Evolutionary conservation across 2,329 filamentous ascomycete genomes (phyloP).

Genomic region (Nothophoma quercina): DNA sequence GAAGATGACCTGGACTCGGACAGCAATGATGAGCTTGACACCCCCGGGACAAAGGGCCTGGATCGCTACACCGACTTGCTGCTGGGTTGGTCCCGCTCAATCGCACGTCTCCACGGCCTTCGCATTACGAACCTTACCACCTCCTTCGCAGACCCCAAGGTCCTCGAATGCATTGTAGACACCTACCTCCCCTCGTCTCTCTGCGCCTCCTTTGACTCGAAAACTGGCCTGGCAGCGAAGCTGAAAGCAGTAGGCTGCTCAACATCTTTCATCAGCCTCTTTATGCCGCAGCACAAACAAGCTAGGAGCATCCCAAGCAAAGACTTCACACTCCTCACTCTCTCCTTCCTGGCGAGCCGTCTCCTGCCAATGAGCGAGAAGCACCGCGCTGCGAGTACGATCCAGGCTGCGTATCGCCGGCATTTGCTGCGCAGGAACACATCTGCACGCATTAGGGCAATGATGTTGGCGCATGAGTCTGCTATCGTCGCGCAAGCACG

Average conservation of each 20-base stretch:
- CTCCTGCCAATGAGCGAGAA: conserved; percentile 60
- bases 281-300: conserved; percentile 38
- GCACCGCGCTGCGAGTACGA: conserved; percentile 59
- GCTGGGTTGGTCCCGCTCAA: conserved; percentile 62
- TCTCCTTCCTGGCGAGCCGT: conserved; percentile 67
- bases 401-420: conserved; percentile 62
- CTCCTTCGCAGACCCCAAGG: conserved; percentile 62
- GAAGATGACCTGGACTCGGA: conserved; percentile 46
- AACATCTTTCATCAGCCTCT: conserved; percentile 55
- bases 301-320: conserved; percentile 57
- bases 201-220: conserved; percentile 5
- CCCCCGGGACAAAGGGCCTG: conserved; percentile 34
- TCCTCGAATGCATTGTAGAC: conserved; percentile 64
- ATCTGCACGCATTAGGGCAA: conserved; percentile 46
- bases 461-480: conserved; percentile 57
- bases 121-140: conserved; percentile 64
- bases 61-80: conserved; percentile 55
- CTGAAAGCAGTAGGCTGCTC: conserved; percentile 54
- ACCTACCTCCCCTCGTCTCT: conserved; percentile 57
- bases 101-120: conserved; percentile 57
- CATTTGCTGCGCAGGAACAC: conserved; percentile 39
- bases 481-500: conserved; percentile 56
- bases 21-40: conserved; percentile 28
- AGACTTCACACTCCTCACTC: conserved; percentile 63
- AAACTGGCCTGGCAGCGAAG: conserved; percentile 42